Evolutionary conservation across 2,329 filamentous ascomycete species (phyloP), one percentile per base, ranked within the genome.

Genomic region (Fusarium sp.): DNA sequence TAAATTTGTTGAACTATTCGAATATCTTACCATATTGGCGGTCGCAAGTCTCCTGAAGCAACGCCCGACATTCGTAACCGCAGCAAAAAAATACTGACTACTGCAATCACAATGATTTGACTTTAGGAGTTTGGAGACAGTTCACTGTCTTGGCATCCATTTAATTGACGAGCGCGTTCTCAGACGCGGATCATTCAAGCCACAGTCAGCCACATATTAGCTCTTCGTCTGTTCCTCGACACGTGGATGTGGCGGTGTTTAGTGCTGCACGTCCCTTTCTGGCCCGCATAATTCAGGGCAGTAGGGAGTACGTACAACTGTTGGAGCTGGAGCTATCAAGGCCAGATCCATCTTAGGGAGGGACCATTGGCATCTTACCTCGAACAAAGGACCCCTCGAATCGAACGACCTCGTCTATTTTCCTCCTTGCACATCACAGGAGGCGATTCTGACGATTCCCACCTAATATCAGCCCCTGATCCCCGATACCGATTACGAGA

Each of bases 321-420:
- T 40, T 53, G 23, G 10, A 53, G 23, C 34, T 53, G 23, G 49
- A 75, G 72, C 74, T 75, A 69, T 75, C 71, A 74, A 63, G 59
- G 74, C 74, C 74, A 75, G 69, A 75, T 37, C 10, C 10, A 37
- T 75, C 71, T 75, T 74, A 75, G 72, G 70, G 73, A 73, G 73
- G 74, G 74, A 71, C 68, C 63, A 74, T 63, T 56, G 62, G 41
- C 59, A 69, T 66, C 58, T 67, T 49, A 66, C 63, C 63, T 58
- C 65, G 46, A 55, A 64, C 63, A 60, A 66, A 63, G 61, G 55
- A 57, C 48, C 64, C 40, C 59, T 54, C 51, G 41, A 54, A 61
- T 54, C 49, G 43, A 54, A 61, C 43, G 54, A 27, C 27, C 56
- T 34, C 21, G 51, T 34, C 55, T 51, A 30, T 46, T 45, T 45